These are phyloP conservation scores for Hyphopichia homilentoma DNA, from an alignment of 805 yeast genomes.

Conservation along the genomic window DNA sequence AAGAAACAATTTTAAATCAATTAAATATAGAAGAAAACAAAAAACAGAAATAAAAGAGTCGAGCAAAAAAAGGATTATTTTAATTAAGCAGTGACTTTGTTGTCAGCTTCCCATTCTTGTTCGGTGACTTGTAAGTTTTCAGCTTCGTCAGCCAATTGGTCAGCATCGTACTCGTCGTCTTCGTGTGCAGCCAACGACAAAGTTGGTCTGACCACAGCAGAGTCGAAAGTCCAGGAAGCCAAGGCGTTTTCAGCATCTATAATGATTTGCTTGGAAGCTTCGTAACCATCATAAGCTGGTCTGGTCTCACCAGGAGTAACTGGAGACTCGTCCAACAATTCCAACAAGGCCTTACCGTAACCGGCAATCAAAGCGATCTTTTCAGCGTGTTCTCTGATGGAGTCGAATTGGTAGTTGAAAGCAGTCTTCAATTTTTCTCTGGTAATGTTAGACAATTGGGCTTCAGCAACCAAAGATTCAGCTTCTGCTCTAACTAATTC, in stretches of 20 bases:
- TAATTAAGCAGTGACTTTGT: conserved; percentile 23
- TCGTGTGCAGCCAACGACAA: conserved; percentile 72
- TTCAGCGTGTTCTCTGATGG: conserved; percentile 91
- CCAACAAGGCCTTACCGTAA: conserved; percentile 95
- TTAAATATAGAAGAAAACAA: conserved; percentile 3
- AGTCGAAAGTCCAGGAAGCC: conserved; percentile 94
- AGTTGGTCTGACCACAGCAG: conserved; percentile 92
- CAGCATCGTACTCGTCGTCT: conserved; percentile 41
- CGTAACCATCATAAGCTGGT: conserved; percentile 97
- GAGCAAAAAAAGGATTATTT: conserved; percentile 3
- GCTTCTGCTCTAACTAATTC: conserved; percentile 99
- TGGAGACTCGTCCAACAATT: conserved; percentile 92
- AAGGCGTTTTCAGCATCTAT: conserved; percentile 95
- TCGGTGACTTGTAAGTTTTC: conserved; percentile 54
- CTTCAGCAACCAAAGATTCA: conserved; percentile 97
- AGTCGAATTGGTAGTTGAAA: conserved; percentile 93
- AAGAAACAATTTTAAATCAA: too few relatives aligned
- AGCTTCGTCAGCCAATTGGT: conserved; percentile 41
- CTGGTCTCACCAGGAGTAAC: conserved; percentile 99
- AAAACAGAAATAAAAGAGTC: conserved; percentile 4
- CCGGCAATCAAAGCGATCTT: conserved; percentile 97
- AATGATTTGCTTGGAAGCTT: conserved; percentile 96
- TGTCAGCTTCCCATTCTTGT: conserved; percentile 39
- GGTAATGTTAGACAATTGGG: conserved; percentile 96
- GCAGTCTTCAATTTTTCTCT: conserved; percentile 98